phyloP scores from a whole-genome alignment of 2,329 filamentous ascomycete genomes.

The Cercospora sp. region DNA sequence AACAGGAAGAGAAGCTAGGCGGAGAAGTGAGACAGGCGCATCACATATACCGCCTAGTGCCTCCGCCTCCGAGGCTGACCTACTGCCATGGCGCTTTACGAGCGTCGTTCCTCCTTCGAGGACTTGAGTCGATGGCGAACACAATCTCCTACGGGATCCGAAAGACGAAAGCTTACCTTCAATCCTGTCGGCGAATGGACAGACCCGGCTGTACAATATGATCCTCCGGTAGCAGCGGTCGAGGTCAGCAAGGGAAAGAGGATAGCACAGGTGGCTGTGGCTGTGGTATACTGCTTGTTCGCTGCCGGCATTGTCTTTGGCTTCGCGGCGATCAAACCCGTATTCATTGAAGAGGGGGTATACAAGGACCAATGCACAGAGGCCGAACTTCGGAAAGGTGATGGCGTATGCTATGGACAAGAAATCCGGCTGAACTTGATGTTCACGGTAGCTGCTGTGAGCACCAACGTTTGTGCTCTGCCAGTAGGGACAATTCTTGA shows the following conservation, averaged over 20 bases:
- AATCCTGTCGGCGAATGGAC: slow-evolving; percentile 52
- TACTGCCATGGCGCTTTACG: slow-evolving; percentile 30
- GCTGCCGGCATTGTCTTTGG: slow-evolving; percentile 80
- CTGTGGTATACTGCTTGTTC: slow-evolving; percentile 72
- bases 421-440: slow-evolving; percentile 74
- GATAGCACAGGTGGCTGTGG: slow-evolving; percentile 66
- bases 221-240: slow-evolving; percentile 50
- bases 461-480: slow-evolving; percentile 81
- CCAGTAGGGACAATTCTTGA: slow-evolving; percentile 85
- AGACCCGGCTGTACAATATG: slow-evolving; percentile 41
- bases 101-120: slow-evolving; percentile 33
- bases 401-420: slow-evolving; percentile 59
- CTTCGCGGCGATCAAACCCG: slow-evolving; percentile 80
- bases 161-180: slow-evolving; percentile 52
- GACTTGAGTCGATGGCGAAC: slow-evolving; percentile 31
- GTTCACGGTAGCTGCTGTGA: slow-evolving; percentile 87
- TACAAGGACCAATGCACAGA: slow-evolving; percentile 65
- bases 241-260: slow-evolving; percentile 57
- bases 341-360: slow-evolving; percentile 71
- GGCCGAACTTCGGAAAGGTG: slow-evolving; percentile 51
- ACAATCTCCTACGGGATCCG: slow-evolving; percentile 40
- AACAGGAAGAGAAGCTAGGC: slow-evolving; percentile 1
- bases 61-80: not conserved
- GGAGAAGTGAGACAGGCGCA: not conserved
- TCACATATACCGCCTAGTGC: not conserved